Conservation (phyloP, 768 basidiomycete species). For the Boletus rubroflammeus region DNA sequence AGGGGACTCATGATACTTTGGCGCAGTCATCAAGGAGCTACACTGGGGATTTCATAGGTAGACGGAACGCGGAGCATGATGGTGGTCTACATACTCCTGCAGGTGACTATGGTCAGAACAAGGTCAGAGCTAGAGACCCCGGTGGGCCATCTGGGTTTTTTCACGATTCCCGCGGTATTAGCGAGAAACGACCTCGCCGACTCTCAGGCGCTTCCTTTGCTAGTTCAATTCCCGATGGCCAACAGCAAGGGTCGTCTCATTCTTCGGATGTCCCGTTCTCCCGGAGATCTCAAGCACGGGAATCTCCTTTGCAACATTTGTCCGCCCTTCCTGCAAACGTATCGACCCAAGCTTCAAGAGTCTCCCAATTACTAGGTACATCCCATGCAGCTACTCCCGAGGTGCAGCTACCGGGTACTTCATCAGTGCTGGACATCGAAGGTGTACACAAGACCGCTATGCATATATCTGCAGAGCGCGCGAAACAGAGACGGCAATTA, state of each 20-base stretch:
- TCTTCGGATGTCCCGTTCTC: slow-evolving; percentile 19
- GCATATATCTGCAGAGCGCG: slow-evolving; percentile 83
- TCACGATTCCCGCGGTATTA: slow-evolving; percentile 15
- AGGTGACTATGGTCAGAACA: slow-evolving; percentile 20
- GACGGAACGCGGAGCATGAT: slow-evolving; percentile 21
- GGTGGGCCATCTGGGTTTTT: slow-evolving; percentile 8
- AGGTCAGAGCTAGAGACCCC: slow-evolving; percentile 16
- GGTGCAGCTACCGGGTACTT: slow-evolving; percentile 15
- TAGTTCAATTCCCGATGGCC: slow-evolving; percentile 21
- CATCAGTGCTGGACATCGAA: slow-evolving; percentile 48
- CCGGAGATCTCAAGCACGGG: slow-evolving; percentile 41
- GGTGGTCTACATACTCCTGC: slow-evolving; percentile 4
- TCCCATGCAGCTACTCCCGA: slow-evolving; percentile 44
- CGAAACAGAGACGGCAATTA: slow-evolving; percentile 71
- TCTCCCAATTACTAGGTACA: slow-evolving; percentile 42
- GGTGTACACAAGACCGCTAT: slow-evolving; percentile 71
- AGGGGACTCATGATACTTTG: slow-evolving; percentile 14
- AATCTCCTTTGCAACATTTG: slow-evolving; percentile 37
- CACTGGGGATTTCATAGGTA: slow-evolving; percentile 15
- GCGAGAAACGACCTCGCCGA: slow-evolving; percentile 21
- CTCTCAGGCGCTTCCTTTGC: slow-evolving; percentile 22
- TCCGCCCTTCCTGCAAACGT: slow-evolving; percentile 21
- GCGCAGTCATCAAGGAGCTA: slow-evolving; percentile 18
- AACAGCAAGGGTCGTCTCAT: slow-evolving; percentile 18
- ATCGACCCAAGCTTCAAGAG: slow-evolving; percentile 11